Evolutionary conservation across 2,329 filamentous ascomycete genomes (phyloP).

Genomic region (Botryotinia calthae): DNA sequence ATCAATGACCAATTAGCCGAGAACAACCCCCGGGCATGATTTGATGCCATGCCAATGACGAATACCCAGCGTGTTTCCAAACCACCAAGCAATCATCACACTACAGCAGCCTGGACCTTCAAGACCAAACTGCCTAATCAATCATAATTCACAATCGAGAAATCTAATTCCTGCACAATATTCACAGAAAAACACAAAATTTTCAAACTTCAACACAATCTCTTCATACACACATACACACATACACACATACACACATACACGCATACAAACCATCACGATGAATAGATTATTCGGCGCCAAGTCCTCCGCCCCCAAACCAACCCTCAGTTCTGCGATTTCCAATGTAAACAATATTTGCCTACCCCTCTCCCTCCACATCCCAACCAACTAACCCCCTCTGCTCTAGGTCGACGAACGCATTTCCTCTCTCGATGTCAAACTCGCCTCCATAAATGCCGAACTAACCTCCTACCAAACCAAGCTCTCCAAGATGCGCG

Average conservation of each 20-base stretch:
- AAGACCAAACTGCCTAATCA: neutral
- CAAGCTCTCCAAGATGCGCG: conserved; percentile 88
- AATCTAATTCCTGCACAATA: neutral
- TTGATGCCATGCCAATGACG: neutral
- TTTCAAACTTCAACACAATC: neutral
- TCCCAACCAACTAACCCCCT: conserved; percentile 23
- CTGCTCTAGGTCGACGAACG: conserved; percentile 66
- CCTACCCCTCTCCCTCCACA: neutral
- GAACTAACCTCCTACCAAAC: conserved; percentile 86
- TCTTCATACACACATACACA: neutral
- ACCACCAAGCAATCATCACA: neutral
- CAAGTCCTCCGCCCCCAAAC: conserved; percentile 83
- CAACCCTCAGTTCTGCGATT: conserved; percentile 81
- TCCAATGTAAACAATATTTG: conserved; percentile 57
- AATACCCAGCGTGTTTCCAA: neutral
- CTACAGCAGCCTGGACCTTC: conserved; percentile 1
- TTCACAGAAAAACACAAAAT: neutral
- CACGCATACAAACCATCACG: conserved; percentile 3
- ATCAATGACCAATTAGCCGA: neutral
- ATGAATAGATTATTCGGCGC: conserved; percentile 98
- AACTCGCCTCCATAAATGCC: conserved; percentile 86
- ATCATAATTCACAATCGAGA: neutral
- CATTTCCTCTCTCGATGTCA: conserved; percentile 86
- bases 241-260: too few species aligned
- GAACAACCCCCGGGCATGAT: neutral